Evolutionary conservation across 2,329 filamentous ascomycete genomes (phyloP).

Genomic region (Thermomyces lanuginosus): DNA sequence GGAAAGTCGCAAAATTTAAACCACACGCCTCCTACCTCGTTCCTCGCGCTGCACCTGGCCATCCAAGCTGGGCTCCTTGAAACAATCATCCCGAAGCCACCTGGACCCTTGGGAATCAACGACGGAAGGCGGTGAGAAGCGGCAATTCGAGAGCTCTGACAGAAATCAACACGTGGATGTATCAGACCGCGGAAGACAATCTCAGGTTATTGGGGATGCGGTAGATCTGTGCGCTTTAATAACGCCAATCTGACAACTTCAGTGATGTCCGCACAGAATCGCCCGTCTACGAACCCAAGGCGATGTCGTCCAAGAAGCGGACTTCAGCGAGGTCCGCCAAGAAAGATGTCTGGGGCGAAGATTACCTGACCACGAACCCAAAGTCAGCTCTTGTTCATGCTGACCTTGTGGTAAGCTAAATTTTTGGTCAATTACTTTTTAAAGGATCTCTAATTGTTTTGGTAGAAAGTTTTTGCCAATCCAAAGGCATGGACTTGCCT

Average conservation of each 20-base stretch:
- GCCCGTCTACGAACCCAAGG: constrained; percentile 8
- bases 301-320: constrained; percentile 19
- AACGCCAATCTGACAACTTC: constrained; percentile 14
- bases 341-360: constrained; percentile 24
- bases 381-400: constrained; percentile 21
- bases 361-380: constrained; percentile 22
- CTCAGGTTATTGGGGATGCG: constrained; percentile 8
- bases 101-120: no score
- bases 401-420: constrained; percentile 24
- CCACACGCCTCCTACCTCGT: no score
- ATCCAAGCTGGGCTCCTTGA: no score
- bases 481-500: constrained; percentile 27
- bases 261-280: no score
- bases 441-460: neutral
- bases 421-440: constrained; percentile 1
- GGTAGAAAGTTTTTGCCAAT: constrained; percentile 24
- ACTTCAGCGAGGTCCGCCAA: constrained; percentile 16
- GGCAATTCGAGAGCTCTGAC: constrained; percentile 14
- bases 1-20: no score
- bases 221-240: constrained; percentile 9
- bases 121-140: constrained; percentile 21
- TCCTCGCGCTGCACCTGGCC: no score
- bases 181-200: constrained; percentile 1
- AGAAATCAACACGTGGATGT: neutral
- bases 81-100: no score